These are phyloP conservation scores for Didymella lethalis DNA, from an alignment of 2,329 filamentous ascomycete species.

Conservation along the genomic window DNA sequence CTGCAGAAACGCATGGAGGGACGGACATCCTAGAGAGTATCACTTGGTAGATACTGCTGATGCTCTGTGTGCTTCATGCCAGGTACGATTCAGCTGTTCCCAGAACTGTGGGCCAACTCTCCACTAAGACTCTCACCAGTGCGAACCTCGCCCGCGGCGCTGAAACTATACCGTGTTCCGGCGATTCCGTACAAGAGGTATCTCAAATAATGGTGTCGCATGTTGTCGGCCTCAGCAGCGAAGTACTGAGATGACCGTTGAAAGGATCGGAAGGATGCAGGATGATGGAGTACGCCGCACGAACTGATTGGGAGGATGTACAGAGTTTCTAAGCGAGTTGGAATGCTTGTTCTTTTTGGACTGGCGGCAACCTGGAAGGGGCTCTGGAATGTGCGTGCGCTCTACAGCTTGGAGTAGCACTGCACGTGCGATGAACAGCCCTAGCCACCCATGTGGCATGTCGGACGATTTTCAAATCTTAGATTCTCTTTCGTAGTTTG, in stretches of 20 bases:
- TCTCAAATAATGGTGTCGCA: constrained; percentile 5
- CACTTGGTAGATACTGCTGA: constrained; percentile 30
- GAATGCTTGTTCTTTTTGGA: constrained; percentile 16
- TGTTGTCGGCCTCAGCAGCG: constrained; percentile 4
- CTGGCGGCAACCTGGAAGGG: constrained; percentile 11
- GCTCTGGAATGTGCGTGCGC: constrained; percentile 16
- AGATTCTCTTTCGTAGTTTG: background rate
- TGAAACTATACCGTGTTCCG: constrained; percentile 12
- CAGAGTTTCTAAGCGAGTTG: constrained; percentile 18
- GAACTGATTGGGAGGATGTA: constrained; percentile 12
- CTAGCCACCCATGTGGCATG: constrained; percentile 1
- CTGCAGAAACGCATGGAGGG: constrained; percentile 32
- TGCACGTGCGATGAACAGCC: constrained; percentile 7
- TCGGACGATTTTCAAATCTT: constrained; percentile 5
- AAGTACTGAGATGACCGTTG: constrained; percentile 13
- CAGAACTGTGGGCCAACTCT: constrained; percentile 20
- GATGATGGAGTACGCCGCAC: constrained; percentile 4
- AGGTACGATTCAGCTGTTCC: constrained; percentile 30
- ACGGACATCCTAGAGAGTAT: constrained; percentile 33
- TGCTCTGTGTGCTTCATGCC: constrained; percentile 33
- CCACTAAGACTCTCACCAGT: constrained; percentile 33
- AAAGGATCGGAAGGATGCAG: constrained; percentile 14
- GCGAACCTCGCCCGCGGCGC: constrained; percentile 31
- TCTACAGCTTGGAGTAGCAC: constrained; percentile 15
- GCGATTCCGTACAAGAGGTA: constrained; percentile 11